A percentile compares a stretch with the other conserved stretches of the same genome.
phyloP scores from a whole-genome alignment of 495 filamentous ascomycete species.

The Neurospora hispaniola region DNA sequence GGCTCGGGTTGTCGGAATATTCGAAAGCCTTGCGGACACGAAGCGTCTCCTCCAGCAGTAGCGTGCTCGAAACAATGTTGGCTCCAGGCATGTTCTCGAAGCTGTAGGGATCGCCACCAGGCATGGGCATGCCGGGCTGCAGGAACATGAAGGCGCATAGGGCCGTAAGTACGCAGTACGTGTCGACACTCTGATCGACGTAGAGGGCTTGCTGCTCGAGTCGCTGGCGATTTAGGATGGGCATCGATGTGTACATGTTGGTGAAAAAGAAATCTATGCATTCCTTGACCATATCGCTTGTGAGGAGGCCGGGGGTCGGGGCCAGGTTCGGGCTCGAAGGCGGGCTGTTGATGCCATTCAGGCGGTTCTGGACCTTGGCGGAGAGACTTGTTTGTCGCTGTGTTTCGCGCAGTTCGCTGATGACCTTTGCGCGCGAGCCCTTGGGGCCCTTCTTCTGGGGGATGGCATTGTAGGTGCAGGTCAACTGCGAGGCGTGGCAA shows the following conservation, averaged over 20 bases:
- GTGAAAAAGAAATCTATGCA: conserved; percentile 79
- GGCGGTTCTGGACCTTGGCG: conserved; percentile 36
- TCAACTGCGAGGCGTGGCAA: conserved; percentile 54
- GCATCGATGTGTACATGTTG: conserved; percentile 75
- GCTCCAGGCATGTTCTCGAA: conserved; percentile 42
- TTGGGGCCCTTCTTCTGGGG: conserved; percentile 83
- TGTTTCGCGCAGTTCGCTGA: conserved; percentile 61
- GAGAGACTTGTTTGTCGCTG: conserved; percentile 50
- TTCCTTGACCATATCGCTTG: conserved; percentile 48
- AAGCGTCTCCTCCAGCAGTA: conserved; percentile 67
- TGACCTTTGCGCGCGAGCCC: conserved; percentile 70
- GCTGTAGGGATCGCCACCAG: conserved; percentile 38
- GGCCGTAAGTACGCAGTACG: conserved; percentile 70
- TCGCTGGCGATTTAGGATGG: conserved; percentile 60
- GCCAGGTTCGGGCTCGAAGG: conserved; percentile 34
- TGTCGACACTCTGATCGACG: conserved; percentile 55
- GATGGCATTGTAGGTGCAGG: conserved; percentile 73
- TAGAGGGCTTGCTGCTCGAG: conserved; percentile 53
- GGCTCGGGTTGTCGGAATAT: conserved; percentile 56
- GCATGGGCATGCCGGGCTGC: conserved; percentile 62
- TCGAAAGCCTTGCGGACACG: conserved; percentile 67
- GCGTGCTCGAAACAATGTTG: conserved; percentile 44
- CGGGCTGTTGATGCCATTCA: conserved; percentile 33
- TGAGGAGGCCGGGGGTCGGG: conserved; percentile 47
- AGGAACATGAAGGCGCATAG: conserved; percentile 80